Evolutionary conservation across 1,284 basidiomycete genomes (phyloP).

Genomic region (Pascua guehoae): DNA sequence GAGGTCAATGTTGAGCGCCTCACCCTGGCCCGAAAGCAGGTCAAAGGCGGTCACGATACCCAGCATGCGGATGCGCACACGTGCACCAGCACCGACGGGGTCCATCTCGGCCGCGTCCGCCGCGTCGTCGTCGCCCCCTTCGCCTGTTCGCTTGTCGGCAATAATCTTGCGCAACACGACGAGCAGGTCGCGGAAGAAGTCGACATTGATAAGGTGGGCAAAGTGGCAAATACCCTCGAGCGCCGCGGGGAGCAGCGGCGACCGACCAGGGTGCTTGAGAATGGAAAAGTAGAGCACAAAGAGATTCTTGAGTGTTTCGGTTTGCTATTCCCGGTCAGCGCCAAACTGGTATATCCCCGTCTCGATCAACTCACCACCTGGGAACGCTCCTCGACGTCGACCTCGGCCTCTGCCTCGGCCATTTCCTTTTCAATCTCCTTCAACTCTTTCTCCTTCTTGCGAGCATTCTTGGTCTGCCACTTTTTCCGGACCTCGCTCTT

Average conservation of each 20-base stretch:
- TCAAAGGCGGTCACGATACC: slow-evolving; percentile 96
- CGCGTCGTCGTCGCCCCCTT: slow-evolving; percentile 44
- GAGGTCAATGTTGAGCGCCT: slow-evolving; percentile 93
- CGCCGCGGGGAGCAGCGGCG: slow-evolving; percentile 78
- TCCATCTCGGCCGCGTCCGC: slow-evolving; percentile 21
- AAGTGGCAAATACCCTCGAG: slow-evolving; percentile 89
- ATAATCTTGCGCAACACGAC: slow-evolving; percentile 79
- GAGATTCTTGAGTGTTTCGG: slow-evolving; percentile 94
- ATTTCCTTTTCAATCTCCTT: slow-evolving; percentile 84
- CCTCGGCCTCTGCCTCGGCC: slow-evolving; percentile 88
- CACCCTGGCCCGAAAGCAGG: slow-evolving; percentile 93
- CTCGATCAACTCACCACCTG: slow-evolving; percentile 59
- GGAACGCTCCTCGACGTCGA: slow-evolving; percentile 86
- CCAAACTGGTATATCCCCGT: neutral
- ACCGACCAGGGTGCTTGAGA: slow-evolving; percentile 79
- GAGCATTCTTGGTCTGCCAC: slow-evolving; percentile 81
- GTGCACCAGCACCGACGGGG: slow-evolving; percentile 35
- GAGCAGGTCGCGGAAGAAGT: slow-evolving; percentile 96
- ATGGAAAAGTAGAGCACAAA: slow-evolving; percentile 98
- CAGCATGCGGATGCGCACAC: slow-evolving; percentile 66
- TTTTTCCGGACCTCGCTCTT: slow-evolving; percentile 62
- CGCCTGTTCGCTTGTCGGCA: slow-evolving; percentile 49
- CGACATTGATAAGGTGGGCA: slow-evolving; percentile 94
- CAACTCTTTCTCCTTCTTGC: slow-evolving; percentile 72
- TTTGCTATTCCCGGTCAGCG: slow-evolving; percentile 61